Evolutionary conservation across 345 rosid species (phyloP), one percentile per base, ranked within the genome.

Genomic region (Bruguiera gymnorhiza): DNA sequence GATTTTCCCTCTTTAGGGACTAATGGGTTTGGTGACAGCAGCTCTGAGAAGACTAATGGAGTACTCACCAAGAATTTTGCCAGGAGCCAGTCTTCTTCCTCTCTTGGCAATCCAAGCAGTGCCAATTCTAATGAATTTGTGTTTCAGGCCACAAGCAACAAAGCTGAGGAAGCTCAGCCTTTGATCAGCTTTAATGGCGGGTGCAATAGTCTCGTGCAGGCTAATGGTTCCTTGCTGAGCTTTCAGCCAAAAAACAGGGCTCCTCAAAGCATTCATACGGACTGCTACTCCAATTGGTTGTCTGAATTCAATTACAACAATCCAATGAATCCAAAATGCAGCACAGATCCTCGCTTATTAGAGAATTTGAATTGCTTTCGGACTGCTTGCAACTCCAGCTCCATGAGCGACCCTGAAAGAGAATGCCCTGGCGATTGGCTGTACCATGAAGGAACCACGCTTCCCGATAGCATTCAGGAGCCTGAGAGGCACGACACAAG

Each of bases 171-270:
- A 70, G 72, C 62, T 77, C 81, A 83, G 65, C 86, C 97, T 69
- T 70, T 88, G 81, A 84, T 92, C 78, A 80, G 86, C 67, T 92
- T 92, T 87, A 76, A 76, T 54, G 62, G 69, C 11, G 83, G 81
- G 53, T 68, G 61, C 18, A 67, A 69, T 32, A 50, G 34, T 55
- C 62, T 80, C 62, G 23, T 70, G 54, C 78, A 72, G 24, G 73
- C 66, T 29, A 75, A 81, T 65, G 87, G 86, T 65, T 83, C 97
- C 66, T 76, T 88, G 74, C 90, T 88, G 48, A 92, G 90, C 84
- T 92, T 90, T 23, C 84, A 81, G 69, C 85, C 77, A 61, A 80
- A 69, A 52, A 75, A 83, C 61, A 74, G 51, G 69, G 57, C 43
- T 1, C 50, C 62, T 53, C 75, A 71, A 27, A 48, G 54, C 3